These are phyloP conservation scores for Hypoxylon sp. DNA, from an alignment of 2,329 filamentous ascomycete genomes.

Conservation along the genomic window DNA sequence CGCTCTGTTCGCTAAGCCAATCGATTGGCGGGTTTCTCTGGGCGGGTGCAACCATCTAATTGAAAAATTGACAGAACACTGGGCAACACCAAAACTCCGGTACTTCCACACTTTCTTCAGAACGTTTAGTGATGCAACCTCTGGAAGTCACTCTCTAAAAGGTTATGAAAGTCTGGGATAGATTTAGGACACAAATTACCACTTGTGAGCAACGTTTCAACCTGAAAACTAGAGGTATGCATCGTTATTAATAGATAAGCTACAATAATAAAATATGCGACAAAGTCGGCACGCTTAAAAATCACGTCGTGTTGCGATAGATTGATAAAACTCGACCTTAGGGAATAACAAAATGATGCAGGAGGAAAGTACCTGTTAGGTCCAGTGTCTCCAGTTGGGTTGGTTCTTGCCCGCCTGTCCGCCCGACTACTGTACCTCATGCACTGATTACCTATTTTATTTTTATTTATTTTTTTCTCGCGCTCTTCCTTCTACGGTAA, in stretches of 20 bases:
- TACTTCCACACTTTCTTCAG: conserved; percentile 29
- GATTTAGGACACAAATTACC: conserved; percentile 5
- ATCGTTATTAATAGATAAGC: background rate
- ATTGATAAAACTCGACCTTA: conserved; percentile 26
- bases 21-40: conserved; percentile 36
- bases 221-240: conserved; percentile 11
- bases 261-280: conserved; percentile 5
- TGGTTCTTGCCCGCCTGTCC: conserved; percentile 32
- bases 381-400: conserved; percentile 29
- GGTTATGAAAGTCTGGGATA: conserved; percentile 6
- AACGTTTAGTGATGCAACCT: conserved; percentile 23
- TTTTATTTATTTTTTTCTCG: conserved; percentile 24
- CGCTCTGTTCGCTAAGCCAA: conserved; percentile 37
- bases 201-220: conserved; percentile 19
- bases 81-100: conserved; percentile 35
- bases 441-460: conserved; percentile 24
- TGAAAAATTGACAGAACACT: conserved; percentile 25
- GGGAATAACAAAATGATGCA: conserved; percentile 27
- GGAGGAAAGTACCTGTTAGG: conserved; percentile 17
- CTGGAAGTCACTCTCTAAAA: conserved; percentile 37
- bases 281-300: conserved; percentile 1
- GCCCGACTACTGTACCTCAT: conserved; percentile 22
- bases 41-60: conserved; percentile 43
- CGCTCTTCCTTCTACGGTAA: conserved; percentile 32
- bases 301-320: background rate